Evolutionary conservation across 805 yeast species (phyloP).

Genomic region (Lachancea thermotolerans): DNA sequence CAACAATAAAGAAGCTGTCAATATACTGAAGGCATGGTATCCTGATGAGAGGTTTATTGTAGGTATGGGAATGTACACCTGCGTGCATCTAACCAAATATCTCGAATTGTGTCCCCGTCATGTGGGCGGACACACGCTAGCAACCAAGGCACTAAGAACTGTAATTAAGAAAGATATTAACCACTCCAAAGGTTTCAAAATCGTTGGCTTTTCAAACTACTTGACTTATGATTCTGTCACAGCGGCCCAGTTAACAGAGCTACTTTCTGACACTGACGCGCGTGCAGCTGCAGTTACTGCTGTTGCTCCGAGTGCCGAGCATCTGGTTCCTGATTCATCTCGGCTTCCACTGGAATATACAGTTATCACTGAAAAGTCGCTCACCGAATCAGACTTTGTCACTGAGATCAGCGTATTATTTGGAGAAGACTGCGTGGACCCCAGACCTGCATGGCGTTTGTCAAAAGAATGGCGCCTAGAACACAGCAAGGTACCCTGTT

Average conservation of each 20-base stretch:
- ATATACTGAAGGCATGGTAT: not conserved
- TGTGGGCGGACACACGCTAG: not conserved
- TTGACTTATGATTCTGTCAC: constrained; percentile 15
- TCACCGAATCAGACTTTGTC: constrained; percentile 27
- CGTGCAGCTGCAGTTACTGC: not conserved
- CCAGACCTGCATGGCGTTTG: constrained; percentile 63
- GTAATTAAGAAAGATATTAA: constrained; percentile 18
- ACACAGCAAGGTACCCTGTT: constrained; percentile 7
- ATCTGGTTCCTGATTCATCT: not conserved
- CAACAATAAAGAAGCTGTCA: not conserved
- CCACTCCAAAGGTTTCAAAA: constrained; percentile 14
- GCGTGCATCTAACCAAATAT: constrained; percentile 17
- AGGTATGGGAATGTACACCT: constrained; percentile 15
- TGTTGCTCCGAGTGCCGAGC: not conserved
- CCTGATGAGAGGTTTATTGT: constrained; percentile 10
- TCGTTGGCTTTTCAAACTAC: constrained; percentile 22
- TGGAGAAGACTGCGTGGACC: constrained; percentile 69
- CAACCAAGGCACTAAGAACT: not conserved
- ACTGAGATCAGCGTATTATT: constrained; percentile 63
- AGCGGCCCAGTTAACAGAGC: not conserved
- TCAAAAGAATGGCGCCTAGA: not conserved
- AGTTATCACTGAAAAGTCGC: not conserved
- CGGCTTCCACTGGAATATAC: no score
- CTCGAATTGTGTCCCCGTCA: constrained; percentile 8
- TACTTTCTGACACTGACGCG: not conserved